Base-by-base conservation (phyloP, 257 asterid species). In the Primulina huaijiensis region DNA sequence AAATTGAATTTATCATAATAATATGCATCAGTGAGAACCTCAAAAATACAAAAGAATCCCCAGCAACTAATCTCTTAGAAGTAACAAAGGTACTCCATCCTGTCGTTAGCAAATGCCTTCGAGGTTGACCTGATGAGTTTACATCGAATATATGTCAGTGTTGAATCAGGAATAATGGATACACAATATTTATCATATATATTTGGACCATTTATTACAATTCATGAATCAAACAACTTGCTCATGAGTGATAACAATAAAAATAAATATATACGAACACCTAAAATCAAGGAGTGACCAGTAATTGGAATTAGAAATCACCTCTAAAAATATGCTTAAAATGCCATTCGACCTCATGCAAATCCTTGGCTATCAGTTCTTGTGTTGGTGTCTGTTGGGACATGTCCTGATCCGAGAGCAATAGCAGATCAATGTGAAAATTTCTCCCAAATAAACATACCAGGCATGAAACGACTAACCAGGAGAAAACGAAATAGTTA, bases 1-100 rank as follows among this genome's bases (percentile, higher is more conserved):
- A 65, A 43, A 12, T 7, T 38, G 53, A 55, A 38, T 38, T 35
- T 20, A 20, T 20, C 63, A 58, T 58, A 2, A 23, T 23, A 8
- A 23, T 17, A 69, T 53, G 20, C 29, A 31, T 67, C 52, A 25
- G 27, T 33, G 60, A 69, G 58, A 75, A 89, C 96, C 96, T 87
- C 62, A 89, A 79, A 55, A 89, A 89, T 68, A 89, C 86, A 77
- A 89, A 87, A 37, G 92, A 84, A 73, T 89, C 96, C 10, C 96
- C 90, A 27, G 96, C 89, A 21, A 80, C 89, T 81, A 89, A 78
- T 82, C 87, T 78, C 82, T 89, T 89, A 2, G 92, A 85, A 58
- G 90, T 85, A 23, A 87, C 96, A 72, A 87, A 89, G 7, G 90
- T 82, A 76, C 96, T 89, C 96, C 96, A 89, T 25, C 96, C 96